phyloP scores from a whole-genome alignment of 192 early-diverging fungal genomes.

The Coemansia sp. region DNA sequence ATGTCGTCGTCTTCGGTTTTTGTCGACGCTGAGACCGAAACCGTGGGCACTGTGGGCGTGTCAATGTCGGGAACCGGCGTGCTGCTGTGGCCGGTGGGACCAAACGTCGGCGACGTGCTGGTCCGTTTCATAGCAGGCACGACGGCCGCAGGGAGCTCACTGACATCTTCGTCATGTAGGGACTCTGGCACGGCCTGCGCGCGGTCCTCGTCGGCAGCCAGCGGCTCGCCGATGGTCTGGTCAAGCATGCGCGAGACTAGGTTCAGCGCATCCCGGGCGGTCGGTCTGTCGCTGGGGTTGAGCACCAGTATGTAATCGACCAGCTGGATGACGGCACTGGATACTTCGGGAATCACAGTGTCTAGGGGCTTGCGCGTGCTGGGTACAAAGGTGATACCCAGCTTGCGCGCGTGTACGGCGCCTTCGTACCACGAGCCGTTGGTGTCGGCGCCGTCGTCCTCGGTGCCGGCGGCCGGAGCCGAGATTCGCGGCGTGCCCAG shows the following conservation, averaged over 20 bases:
- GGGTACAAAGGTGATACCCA: conserved; percentile 66
- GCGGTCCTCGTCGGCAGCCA: conserved; percentile 11
- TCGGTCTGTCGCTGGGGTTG: conserved; percentile 73
- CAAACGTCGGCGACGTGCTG: conserved; percentile 1
- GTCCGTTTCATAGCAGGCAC: neutral
- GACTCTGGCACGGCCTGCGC: neutral
- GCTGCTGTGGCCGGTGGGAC: neutral
- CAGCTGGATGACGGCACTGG: conserved; percentile 56
- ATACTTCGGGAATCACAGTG: conserved; percentile 60
- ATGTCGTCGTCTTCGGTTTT: neutral
- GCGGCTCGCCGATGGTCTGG: conserved; percentile 31
- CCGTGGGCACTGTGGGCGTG: neutral
- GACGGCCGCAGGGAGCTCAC: neutral
- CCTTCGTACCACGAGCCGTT: conserved; percentile 74
- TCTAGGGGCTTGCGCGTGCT: conserved; percentile 53
- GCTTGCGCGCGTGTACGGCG: conserved; percentile 60
- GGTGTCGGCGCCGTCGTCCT: conserved; percentile 10
- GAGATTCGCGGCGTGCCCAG: conserved; percentile 69
- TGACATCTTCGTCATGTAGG: neutral
- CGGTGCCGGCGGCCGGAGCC: conserved; percentile 14
- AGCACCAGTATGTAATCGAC: conserved; percentile 73
- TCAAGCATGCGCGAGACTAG: conserved; percentile 48
- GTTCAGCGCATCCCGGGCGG: conserved; percentile 68
- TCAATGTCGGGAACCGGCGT: neutral
- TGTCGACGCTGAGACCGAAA: neutral